Conservation (phyloP, 2,329 filamentous ascomycete species). For the Zymoseptoria pseudotritici region DNA sequence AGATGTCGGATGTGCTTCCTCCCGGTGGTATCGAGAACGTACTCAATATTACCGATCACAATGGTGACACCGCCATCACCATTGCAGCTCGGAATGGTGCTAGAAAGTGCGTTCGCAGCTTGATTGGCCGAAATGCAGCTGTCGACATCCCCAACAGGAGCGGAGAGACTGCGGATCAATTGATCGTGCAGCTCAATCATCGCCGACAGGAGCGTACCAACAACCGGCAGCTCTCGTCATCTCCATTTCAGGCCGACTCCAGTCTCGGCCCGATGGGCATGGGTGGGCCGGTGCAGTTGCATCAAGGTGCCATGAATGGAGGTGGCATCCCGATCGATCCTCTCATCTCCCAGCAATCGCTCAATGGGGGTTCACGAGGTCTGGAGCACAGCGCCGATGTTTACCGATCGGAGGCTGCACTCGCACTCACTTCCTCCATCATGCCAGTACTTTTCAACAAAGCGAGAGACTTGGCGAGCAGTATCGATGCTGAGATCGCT, state of each 20-base stretch:
- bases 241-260: slow-evolving; percentile 37
- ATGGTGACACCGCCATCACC: slow-evolving; percentile 86
- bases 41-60: slow-evolving; percentile 73
- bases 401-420: slow-evolving; percentile 40
- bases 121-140: slow-evolving; percentile 68
- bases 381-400: slow-evolving; percentile 24
- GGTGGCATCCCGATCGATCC: slow-evolving; percentile 20
- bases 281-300: slow-evolving; percentile 24
- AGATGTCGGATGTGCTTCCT: slow-evolving; percentile 69
- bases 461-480: slow-evolving; percentile 35
- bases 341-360: slow-evolving; percentile 13
- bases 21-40: slow-evolving; percentile 69
- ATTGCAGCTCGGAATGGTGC: slow-evolving; percentile 81
- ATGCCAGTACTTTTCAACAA: slow-evolving; percentile 47
- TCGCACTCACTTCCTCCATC: slow-evolving; percentile 57
- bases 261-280: slow-evolving; percentile 9
- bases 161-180: slow-evolving; percentile 74
- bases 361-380: slow-evolving; percentile 5
- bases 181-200: slow-evolving; percentile 68
- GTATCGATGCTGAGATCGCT: slow-evolving; percentile 66
- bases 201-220: slow-evolving; percentile 51
- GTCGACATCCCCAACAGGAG: slow-evolving; percentile 76
- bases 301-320: slow-evolving; percentile 11
- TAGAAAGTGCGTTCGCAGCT: slow-evolving; percentile 62
- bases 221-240: slow-evolving; percentile 68